These are phyloP conservation scores for Fraxinus sp. DNA, from an alignment of 305 asterid species.

Conservation along the genomic window DNA sequence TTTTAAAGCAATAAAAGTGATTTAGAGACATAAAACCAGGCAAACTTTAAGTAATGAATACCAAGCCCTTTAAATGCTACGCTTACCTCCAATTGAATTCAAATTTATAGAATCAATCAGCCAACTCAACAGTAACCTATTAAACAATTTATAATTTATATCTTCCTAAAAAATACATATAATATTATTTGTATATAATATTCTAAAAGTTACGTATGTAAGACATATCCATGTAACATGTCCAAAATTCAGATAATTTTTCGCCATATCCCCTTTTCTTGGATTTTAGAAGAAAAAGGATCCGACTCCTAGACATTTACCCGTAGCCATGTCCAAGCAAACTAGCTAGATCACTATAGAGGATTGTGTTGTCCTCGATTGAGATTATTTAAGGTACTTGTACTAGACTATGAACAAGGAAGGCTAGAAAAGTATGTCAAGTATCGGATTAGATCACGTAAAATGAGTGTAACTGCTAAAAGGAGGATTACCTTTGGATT, in stretches of 20 bases:
- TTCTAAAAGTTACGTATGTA: not conserved
- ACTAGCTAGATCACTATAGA: not conserved
- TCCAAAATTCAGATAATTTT: not conserved
- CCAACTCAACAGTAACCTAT: not conserved
- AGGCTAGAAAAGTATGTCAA: not conserved
- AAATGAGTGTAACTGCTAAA: not conserved
- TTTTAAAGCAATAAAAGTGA: not conserved
- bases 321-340: not conserved
- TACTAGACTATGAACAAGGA: not conserved
- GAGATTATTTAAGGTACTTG: not conserved
- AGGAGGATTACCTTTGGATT: slow-evolving; percentile 70
- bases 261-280: not conserved
- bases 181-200: not conserved
- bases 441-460: not conserved
- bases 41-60: not conserved
- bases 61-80: not conserved
- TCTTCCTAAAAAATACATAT: not conserved
- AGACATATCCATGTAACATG: not conserved
- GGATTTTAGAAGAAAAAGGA: not conserved
- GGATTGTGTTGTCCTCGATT: not conserved
- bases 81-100: not conserved
- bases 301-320: not conserved
- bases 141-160: not conserved
- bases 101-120: not conserved
- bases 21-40: not conserved